Percentiles rank a stretch among this genome's conserved stretches.
phyloP scores from a whole-genome alignment of 2,329 filamentous ascomycete genomes.

The Pseudogymnoascus verrucosus region DNA sequence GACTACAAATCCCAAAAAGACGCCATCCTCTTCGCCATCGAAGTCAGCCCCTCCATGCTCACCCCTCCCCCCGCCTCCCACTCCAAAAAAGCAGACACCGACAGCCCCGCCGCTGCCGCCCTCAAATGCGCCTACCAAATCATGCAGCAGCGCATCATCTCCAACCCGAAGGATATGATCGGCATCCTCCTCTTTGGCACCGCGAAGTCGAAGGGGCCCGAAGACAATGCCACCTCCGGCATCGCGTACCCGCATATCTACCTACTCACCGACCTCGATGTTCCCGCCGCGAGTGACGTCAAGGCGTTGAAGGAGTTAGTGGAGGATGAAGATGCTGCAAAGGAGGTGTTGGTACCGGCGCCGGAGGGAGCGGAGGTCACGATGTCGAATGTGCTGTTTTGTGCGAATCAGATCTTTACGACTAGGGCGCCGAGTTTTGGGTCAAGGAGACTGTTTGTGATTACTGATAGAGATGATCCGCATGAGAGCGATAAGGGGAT shows the following conservation, averaged over 20 bases:
- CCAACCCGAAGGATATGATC: slow-evolving; percentile 95
- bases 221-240: slow-evolving; percentile 50
- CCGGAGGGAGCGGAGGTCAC: slow-evolving; percentile 50
- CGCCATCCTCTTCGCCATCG: slow-evolving; percentile 95
- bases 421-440: slow-evolving; percentile 92
- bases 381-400: slow-evolving; percentile 88
- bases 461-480: slow-evolving; percentile 89
- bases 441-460: slow-evolving; percentile 85
- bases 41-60: slow-evolving; percentile 85
- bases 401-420: slow-evolving; percentile 93
- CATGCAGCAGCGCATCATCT: slow-evolving; percentile 98
- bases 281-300: slow-evolving; percentile 81
- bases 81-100: slow-evolving; percentile 68
- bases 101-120: slow-evolving; percentile 73
- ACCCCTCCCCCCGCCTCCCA: slow-evolving; percentile 52
- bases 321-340: slow-evolving; percentile 66
- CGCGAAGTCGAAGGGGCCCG: slow-evolving; percentile 69
- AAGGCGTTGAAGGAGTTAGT: slow-evolving; percentile 68
- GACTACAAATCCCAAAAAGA: slow-evolving; percentile 90
- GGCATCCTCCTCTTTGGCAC: slow-evolving; percentile 90
- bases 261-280: slow-evolving; percentile 76
- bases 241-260: slow-evolving; percentile 85
- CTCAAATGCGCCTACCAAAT: slow-evolving; percentile 90
- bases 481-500: slow-evolving; percentile 64
- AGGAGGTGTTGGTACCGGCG: slow-evolving; percentile 62